Evolutionary conservation across 1,139 yeast genomes (phyloP), one percentile per base, ranked within the genome.

Genomic region (Meyerozyma athensensis): DNA sequence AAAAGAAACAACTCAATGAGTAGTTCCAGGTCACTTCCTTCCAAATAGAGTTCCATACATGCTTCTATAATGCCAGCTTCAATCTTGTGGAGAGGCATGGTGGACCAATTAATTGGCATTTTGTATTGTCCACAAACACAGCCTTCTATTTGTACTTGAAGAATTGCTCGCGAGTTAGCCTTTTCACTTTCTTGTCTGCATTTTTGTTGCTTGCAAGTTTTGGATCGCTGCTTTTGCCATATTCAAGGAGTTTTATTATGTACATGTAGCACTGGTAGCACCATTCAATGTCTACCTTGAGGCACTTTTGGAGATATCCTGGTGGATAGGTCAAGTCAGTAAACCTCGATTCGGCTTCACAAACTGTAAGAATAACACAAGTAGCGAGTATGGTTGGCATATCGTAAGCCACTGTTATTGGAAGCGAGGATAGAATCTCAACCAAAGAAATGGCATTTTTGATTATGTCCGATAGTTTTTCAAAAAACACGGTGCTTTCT

Each of bases 361-460:
- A 28, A 12, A 64, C 45, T 1, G 60, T 53, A 20, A 65, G 46
- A 2, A 68, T 49, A 21, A 69, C 43, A 42, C 59, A 47, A 4
- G 69, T 52, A 8, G 60, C 72, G 45, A 68, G 68, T 5, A 68
- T 42, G 1, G 65, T 58, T 19, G 50, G 45, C 39, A 59, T 54
- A 39, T 64, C 68, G 45, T 57, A 69, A 9, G 66, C 56, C 13
- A 68, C 56, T 24, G 67, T 49, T 1, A 69, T 43, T 0, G 76
- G 76, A 23, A 69, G 50, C 9, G 69, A 58, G n/a, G 73, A 62
- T 19, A 68, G 48, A n/a, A 66, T 46, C 44, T 70, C 76, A 7
- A 69, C 55, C 30, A 65, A 52, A 2, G 71, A 52, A 1, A 62
- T 58, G 0, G 69, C 53, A 38, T 63, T 57, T 43, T 59, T 65